Conservation (phyloP, 768 basidiomycete species). For the Austroboletus eburneus region DNA sequence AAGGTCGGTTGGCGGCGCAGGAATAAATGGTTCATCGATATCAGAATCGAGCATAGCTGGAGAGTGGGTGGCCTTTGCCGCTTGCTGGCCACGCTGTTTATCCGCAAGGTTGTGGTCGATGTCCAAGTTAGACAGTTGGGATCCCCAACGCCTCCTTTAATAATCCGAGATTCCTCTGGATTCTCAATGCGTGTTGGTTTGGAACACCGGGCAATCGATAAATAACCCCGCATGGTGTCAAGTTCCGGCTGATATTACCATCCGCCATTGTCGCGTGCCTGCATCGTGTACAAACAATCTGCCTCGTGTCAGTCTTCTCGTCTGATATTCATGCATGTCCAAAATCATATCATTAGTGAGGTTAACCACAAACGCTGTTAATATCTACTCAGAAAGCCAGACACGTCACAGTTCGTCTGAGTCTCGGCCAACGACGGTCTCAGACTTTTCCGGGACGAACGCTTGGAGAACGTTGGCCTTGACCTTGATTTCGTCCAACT, state of each 20-base stretch:
- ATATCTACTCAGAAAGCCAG: slow-evolving; percentile 9
- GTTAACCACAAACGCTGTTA: slow-evolving; percentile 14
- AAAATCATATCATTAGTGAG: slow-evolving; percentile 17
- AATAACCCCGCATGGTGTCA: slow-evolving; percentile 17
- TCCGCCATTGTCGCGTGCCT: slow-evolving; percentile 14
- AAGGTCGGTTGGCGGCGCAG: slow-evolving; percentile 26
- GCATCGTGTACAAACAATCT: slow-evolving; percentile 18
- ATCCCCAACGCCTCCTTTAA: slow-evolving; percentile 8
- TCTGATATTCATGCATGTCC: not conserved
- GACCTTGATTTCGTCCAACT: slow-evolving; percentile 90
- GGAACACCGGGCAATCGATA: slow-evolving; percentile 17
- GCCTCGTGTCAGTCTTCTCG: slow-evolving; percentile 19
- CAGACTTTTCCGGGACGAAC: slow-evolving; percentile 42
- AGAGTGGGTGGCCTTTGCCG: slow-evolving; percentile 4
- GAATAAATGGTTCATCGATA: slow-evolving; percentile 29
- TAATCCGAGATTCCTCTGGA: slow-evolving; percentile 4
- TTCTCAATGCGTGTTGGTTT: slow-evolving; percentile 8
- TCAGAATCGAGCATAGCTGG: slow-evolving; percentile 26
- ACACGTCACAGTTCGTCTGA: slow-evolving; percentile 42
- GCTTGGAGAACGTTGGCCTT: slow-evolving; percentile 83
- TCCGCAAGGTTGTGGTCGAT: slow-evolving; percentile 11
- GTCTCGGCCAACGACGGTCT: slow-evolving; percentile 29
- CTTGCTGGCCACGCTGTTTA: slow-evolving; percentile 8
- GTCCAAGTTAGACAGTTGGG: not conserved
- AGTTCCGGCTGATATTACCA: slow-evolving; percentile 16